Percentiles rank a stretch among this genome's conserved stretches.
Conservation (phyloP, 2,329 filamentous ascomycete genomes). For the Exutisphaerella laricina region DNA sequence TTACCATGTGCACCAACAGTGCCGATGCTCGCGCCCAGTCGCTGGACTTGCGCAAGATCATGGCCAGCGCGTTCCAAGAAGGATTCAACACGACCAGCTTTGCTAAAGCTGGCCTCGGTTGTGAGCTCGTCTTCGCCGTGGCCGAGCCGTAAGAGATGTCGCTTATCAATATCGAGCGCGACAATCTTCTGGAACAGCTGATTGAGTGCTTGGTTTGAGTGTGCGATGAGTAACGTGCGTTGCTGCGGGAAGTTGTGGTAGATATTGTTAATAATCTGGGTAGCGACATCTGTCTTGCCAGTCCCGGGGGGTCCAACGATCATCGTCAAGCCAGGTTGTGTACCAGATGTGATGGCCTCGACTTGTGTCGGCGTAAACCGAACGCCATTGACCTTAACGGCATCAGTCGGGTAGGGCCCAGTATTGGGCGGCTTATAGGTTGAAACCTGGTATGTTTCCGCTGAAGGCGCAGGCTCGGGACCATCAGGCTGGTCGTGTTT, state of each 20-base stretch:
- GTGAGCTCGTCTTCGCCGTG: slow-evolving; percentile 94
- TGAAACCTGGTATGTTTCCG: slow-evolving; percentile 70
- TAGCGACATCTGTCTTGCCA: slow-evolving; percentile 98
- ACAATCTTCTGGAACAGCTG: slow-evolving; percentile 98
- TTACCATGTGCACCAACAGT: slow-evolving; percentile 92
- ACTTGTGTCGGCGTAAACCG: slow-evolving; percentile 89
- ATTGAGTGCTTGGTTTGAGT: slow-evolving; percentile 96
- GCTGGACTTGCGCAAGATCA: slow-evolving; percentile 77
- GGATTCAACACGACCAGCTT: slow-evolving; percentile 88
- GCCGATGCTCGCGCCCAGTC: slow-evolving; percentile 74
- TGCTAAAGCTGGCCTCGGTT: slow-evolving; percentile 82
- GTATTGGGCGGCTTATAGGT: slow-evolving; percentile 86
- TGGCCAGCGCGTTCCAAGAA: slow-evolving; percentile 82
- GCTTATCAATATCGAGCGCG: slow-evolving; percentile 90
- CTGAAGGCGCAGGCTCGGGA: slow-evolving; percentile 51
- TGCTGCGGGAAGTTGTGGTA: slow-evolving; percentile 97
- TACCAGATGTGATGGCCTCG: slow-evolving; percentile 88
- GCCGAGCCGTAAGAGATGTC: slow-evolving; percentile 84
- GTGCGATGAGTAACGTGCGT: slow-evolving; percentile 84
- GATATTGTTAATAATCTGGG: slow-evolving; percentile 97
- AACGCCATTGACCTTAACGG: slow-evolving; percentile 72
- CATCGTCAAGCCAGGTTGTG: slow-evolving; percentile 87
- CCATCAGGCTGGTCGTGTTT: slow-evolving; percentile 70
- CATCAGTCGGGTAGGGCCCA: slow-evolving; percentile 82
- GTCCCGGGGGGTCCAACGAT: slow-evolving; percentile 94